These are phyloP conservation scores for Nicotiana knightiana DNA, from an alignment of 257 asterid genomes.

Conservation along the genomic window DNA sequence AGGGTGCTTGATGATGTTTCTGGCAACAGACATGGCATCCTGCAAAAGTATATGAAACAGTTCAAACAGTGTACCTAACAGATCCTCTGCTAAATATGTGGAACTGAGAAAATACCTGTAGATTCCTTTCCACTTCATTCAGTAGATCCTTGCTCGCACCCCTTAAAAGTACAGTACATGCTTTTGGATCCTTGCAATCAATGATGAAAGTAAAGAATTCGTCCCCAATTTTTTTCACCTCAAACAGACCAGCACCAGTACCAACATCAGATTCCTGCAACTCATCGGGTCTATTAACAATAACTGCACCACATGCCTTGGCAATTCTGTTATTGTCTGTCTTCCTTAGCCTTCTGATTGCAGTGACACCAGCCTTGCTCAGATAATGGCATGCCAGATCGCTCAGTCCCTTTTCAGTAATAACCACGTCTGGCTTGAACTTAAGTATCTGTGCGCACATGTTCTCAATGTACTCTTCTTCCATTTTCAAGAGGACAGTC, in stretches of 20 bases:
- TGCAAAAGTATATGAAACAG: constrained; percentile 21
- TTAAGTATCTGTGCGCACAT: constrained; percentile 64
- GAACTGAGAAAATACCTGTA: constrained; percentile 55
- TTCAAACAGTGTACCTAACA: neutral
- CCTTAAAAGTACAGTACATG: constrained; percentile 86
- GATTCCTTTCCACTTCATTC: constrained; percentile 95
- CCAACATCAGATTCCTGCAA: constrained; percentile 96
- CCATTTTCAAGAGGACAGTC: constrained; percentile 86
- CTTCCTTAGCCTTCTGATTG: constrained; percentile 91
- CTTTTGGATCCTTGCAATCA: constrained; percentile 92
- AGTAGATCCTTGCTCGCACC: constrained; percentile 97
- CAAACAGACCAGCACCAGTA: constrained; percentile 90
- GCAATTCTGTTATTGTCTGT: constrained; percentile 92
- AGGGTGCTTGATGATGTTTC: constrained; percentile 86
- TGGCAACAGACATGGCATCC: constrained; percentile 98
- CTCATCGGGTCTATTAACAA: constrained; percentile 92
- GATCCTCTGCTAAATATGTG: neutral
- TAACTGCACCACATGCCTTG: constrained; percentile 94
- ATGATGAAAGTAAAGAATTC: constrained; percentile 80
- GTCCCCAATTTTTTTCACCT: constrained; percentile 92
- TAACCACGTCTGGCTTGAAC: constrained; percentile 84
- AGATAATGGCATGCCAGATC: constrained; percentile 88
- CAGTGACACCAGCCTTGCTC: constrained; percentile 94
- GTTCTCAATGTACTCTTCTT: constrained; percentile 86
- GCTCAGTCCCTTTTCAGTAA: constrained; percentile 88